Evolutionary conservation across 441 rosid genomes (phyloP).

Genomic region (Pelargonium myrrhifolium): DNA sequence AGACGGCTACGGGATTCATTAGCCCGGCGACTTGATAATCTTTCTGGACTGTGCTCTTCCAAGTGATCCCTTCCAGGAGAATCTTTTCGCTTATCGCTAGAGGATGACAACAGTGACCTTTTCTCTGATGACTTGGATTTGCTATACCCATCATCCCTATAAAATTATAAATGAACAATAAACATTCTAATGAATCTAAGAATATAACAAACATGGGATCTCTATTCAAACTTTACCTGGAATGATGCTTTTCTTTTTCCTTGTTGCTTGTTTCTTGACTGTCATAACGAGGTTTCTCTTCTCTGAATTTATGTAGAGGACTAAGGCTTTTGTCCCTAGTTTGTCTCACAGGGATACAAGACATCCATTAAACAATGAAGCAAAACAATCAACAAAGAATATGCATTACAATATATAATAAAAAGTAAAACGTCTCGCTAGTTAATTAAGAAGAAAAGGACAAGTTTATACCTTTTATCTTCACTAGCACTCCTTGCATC

Average conservation of each 20-base stretch:
- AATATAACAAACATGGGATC: slow-evolving; percentile 1
- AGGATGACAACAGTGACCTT: slow-evolving; percentile 30
- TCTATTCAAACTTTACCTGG: slow-evolving; percentile 28
- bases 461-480: slow-evolving; percentile 31
- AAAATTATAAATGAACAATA: slow-evolving; percentile 10
- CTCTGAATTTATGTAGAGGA: slow-evolving; percentile 30
- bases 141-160: slow-evolving; percentile 27
- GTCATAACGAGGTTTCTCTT: slow-evolving; percentile 23
- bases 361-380: slow-evolving; percentile 17
- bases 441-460: neutral
- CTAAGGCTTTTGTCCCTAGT: slow-evolving; percentile 23
- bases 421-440: neutral
- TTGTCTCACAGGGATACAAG: slow-evolving; percentile 29
- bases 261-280: slow-evolving; percentile 30
- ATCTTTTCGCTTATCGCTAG: slow-evolving; percentile 28
- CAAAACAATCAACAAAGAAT: slow-evolving; percentile 9
- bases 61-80: slow-evolving; percentile 23
- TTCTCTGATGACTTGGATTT: slow-evolving; percentile 29
- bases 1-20: slow-evolving; percentile 21
- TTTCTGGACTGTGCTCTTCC: slow-evolving; percentile 29
- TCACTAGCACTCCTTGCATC: slow-evolving; percentile 24
- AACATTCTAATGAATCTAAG: neutral
- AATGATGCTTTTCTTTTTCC: slow-evolving; percentile 22
- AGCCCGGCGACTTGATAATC: slow-evolving; percentile 19
- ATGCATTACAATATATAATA: neutral